Evolutionary conservation across 306 rosid genomes (phyloP), one percentile per base, ranked within the genome.

Genomic region (Fagus crenata): DNA sequence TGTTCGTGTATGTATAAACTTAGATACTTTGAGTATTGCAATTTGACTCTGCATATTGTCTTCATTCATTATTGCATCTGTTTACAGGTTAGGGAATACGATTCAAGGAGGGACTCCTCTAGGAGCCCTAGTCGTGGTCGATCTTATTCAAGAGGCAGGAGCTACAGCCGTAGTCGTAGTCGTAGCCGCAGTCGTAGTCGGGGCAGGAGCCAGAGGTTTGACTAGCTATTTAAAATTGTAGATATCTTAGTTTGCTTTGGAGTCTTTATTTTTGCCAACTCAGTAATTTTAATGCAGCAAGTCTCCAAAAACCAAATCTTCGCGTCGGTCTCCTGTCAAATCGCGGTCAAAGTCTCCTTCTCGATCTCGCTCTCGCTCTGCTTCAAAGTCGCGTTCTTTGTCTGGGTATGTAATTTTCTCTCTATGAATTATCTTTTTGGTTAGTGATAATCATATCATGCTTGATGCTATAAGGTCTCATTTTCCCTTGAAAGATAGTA

Each of bases 51-150:
- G 65, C 9, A 40, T 69, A 49, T 43, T 78, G 46, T 74, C 22
- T 78, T 8, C 74, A 49, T 46, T 77, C 15, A 22, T 59, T 67
- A 13, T 71, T 43, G 71, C 59, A n/a, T 68, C 49, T 75, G 71
- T 12, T 71, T 77, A 46, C 36, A 96, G 99, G 98, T 96, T 84
- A 91, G 90, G 81, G 96, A 93, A 79, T 93, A 96, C 89, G 99
- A 96, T 80, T 90, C 97, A 0, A 96, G 88, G 83, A 68, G 93
- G 69, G 99, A 95, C 72, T 81, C 83, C 72, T 95, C 99, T 49
- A 89, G 90, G 89, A 96, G 99, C 74, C 99, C 99, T 35, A 80
- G 93, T 55, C 92, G 85, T 32, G 99, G 96, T 35, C 90, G 89
- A 58, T 95, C 98, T 72, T 83, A 78, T 81, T 90, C 97, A 67